phyloP scores from a whole-genome alignment of 306 rosid genomes.

The Rosa persica region DNA sequence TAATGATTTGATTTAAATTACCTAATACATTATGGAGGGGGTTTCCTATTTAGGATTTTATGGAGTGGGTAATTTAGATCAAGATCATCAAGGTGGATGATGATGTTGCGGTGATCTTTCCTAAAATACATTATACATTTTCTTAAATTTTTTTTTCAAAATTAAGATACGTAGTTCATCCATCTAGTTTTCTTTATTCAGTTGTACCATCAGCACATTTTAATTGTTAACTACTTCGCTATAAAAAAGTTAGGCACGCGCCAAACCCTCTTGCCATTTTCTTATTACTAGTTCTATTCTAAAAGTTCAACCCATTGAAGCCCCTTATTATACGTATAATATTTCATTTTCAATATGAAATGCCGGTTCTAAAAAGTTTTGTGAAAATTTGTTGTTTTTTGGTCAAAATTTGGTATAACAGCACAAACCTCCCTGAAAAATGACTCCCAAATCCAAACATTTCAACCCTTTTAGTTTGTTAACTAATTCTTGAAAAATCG shows the following conservation, averaged over 20 bases:
- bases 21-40: background rate
- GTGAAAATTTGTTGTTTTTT: too few species aligned
- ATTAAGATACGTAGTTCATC: too few species aligned
- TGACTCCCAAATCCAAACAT: background rate
- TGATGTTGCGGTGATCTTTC: background rate
- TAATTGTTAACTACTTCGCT: background rate
- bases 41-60: background rate
- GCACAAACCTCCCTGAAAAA: constrained; percentile 5
- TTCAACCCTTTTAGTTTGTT: constrained; percentile 11
- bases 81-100: background rate
- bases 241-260: background rate
- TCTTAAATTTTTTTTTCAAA: too few species aligned
- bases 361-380: background rate
- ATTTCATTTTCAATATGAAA: too few species aligned
- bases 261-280: background rate
- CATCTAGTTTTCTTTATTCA: background rate
- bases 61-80: background rate
- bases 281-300: background rate
- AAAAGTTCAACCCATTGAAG: background rate
- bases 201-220: too few species aligned
- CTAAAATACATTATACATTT: background rate
- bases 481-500: background rate
- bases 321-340: background rate
- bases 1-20: background rate
- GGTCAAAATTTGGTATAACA: constrained; percentile 14